These are phyloP conservation scores for Baeospora myosura DNA, from an alignment of 1,284 basidiomycete species.

Conservation along the genomic window DNA sequence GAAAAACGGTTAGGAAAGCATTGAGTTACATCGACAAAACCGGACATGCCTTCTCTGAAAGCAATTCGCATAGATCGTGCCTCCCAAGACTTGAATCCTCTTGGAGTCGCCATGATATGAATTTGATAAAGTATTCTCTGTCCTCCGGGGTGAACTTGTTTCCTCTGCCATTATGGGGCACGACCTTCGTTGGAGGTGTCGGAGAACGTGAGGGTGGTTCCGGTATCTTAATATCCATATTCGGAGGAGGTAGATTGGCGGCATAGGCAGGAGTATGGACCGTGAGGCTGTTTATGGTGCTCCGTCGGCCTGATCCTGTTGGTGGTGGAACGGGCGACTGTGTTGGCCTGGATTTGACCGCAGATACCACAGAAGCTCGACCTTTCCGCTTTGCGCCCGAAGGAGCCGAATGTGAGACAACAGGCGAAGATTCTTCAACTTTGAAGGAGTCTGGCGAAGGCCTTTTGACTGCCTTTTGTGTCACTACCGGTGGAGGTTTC, in stretches of 20 bases:
- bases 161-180: conserved; percentile 37
- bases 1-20: conserved; percentile 11
- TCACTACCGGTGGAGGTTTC: conserved; percentile 14
- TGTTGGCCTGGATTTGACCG: conserved; percentile 10
- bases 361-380: conserved; percentile 4
- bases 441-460: conserved; percentile 31
- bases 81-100: conserved; percentile 43
- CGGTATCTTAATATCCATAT: conserved; percentile 48
- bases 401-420: conserved; percentile 17
- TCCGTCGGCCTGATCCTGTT: conserved; percentile 24
- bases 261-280: conserved; percentile 35
- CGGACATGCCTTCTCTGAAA: conserved; percentile 47
- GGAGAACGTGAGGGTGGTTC: conserved; percentile 60
- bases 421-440: conserved; percentile 23
- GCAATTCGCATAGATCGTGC: conserved; percentile 41
- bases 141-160: conserved; percentile 61
- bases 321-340: conserved; percentile 1
- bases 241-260: conserved; percentile 43
- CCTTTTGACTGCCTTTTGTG: conserved; percentile 40
- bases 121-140: conserved; percentile 54
- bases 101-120: conserved; percentile 52
- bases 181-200: conserved; percentile 46
- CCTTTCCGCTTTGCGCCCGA: conserved; percentile 12
- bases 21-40: conserved; percentile 6
- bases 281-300: conserved; percentile 53